phyloP scores from a whole-genome alignment of 169 alveolate genomes.

The Neospora caninum region DNA sequence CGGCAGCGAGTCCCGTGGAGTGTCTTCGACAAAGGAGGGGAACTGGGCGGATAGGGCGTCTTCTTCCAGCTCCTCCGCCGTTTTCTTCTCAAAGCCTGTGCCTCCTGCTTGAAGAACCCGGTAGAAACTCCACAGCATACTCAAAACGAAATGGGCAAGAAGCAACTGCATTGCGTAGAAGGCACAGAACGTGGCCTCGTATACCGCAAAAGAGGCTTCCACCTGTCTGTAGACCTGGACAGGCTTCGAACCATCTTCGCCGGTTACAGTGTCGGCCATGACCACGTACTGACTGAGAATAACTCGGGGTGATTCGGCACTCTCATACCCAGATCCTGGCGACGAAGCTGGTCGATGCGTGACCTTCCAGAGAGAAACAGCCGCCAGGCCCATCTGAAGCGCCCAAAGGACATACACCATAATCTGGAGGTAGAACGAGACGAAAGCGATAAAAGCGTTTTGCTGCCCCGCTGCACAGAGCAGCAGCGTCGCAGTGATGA shows the following conservation, averaged over 20 bases:
- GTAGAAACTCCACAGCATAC: slow-evolving; percentile 67
- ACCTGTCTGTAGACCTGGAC: not conserved
- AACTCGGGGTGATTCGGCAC: not conserved
- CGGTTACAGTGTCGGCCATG: not conserved
- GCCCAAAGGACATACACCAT: slow-evolving; percentile 52
- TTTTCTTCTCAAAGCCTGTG: slow-evolving; percentile 52
- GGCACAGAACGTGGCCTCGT: not conserved
- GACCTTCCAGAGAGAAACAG: not conserved
- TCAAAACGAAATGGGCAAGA: slow-evolving; percentile 46
- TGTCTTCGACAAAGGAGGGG: slow-evolving; percentile 42
- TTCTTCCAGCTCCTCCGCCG: slow-evolving; percentile 67
- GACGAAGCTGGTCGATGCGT: not conserved
- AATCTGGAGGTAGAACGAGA: slow-evolving; percentile 63
- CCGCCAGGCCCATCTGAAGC: slow-evolving; percentile 48
- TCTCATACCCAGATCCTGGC: not conserved
- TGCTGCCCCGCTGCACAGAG: slow-evolving; percentile 60
- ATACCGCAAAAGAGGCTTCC: not conserved
- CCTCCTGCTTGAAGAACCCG: slow-evolving; percentile 69
- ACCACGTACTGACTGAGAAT: not conserved
- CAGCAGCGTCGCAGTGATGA: slow-evolving; percentile 57
- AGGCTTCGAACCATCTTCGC: not conserved
- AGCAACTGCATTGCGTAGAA: slow-evolving; percentile 36
- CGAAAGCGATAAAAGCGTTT: slow-evolving; percentile 63
- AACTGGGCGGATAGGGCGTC: slow-evolving; percentile 57
- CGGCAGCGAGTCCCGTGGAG: slow-evolving; percentile 62